phyloP scores from a whole-genome alignment of 2,329 filamentous ascomycete genomes.

The Aureobasidium lini region DNA sequence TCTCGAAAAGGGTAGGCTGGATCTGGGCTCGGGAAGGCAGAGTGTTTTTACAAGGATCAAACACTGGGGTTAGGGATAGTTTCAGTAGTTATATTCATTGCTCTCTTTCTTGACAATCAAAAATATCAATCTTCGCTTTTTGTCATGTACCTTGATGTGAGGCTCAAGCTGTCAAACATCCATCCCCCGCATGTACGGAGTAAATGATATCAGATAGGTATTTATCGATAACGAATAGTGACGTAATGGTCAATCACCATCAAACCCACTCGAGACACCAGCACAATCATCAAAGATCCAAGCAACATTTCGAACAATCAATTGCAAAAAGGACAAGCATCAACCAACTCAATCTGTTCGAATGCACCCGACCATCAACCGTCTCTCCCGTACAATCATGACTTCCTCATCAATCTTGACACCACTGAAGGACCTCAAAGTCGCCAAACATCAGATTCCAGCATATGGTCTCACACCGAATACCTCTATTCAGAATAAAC shows the following conservation, averaged over 20 bases:
- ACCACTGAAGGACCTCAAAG: slow-evolving; percentile 43
- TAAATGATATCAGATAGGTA: no score
- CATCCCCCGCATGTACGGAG: no score
- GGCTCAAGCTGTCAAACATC: no score
- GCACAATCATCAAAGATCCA: not conserved
- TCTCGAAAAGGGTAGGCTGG: not conserved
- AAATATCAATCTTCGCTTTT: no score
- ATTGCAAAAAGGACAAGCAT: not conserved
- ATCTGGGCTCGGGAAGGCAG: not conserved
- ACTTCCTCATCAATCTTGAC: slow-evolving; percentile 24
- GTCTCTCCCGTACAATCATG: not conserved
- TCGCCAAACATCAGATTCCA: slow-evolving; percentile 55
- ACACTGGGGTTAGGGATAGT: not conserved
- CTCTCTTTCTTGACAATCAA: no score
- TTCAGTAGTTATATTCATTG: no score
- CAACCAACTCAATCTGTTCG: not conserved
- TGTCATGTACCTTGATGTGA: no score
- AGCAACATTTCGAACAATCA: not conserved
- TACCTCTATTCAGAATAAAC: slow-evolving; percentile 55
- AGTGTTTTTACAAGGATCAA: not conserved
- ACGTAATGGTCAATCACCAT: not conserved
- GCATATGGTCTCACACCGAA: slow-evolving; percentile 53
- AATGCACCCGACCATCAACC: not conserved
- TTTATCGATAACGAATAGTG: not conserved
- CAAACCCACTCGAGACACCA: not conserved